Evolutionary conservation across 768 basidiomycete species (phyloP), one percentile per base, ranked within the genome.

Genomic region (Rhizopogon vinicolor): DNA sequence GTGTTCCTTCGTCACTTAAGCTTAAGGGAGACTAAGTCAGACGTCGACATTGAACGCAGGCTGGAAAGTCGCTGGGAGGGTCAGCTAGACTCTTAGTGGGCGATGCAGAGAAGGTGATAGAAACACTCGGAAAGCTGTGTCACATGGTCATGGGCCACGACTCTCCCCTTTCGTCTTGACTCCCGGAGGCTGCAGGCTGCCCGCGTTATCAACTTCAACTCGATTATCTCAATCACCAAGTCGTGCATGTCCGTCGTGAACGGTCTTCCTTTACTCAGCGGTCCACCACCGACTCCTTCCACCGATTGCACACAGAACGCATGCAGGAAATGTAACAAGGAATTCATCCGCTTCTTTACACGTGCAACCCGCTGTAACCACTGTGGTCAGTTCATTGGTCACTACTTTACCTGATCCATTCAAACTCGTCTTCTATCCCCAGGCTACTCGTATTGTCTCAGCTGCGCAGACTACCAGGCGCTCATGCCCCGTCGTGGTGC

Each of bases 391-490:
- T 64, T 14, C 7, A 58, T 25, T 39, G 53, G 44, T 39, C 7
- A 18, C 16, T 9, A 14, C 40, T n/a, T 37, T 22, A 5, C 22
- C n/a, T 39, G 3, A 37, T 40, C 29, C 25, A 19, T 22, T 51
- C 37, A 18, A 41, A 56, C 25, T 53, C 39, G 56, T 41, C 51
- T 29, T 43, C 52, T 35, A 40, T 37, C 58, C 10, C 18, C 62
- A 91, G 89, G 89, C 33, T 87, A 83, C 67, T 69, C 74, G 5
- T 91, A 89, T 64, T 92, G 90, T 64, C 76, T 82, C 39, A 82
- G 78, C 42, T 92, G 90, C 68, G 75, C 83, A 2, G 89, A 91
- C 63, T 90, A 80, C 66, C 86, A 85, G 63, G 90, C 87, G 1
- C 75, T 92, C 41, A 83, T 89, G 83, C 89, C 89, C n/a, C 77